Evolutionary conservation across 768 basidiomycete species (phyloP), one percentile per base, ranked within the genome.

Genomic region (Scleroderma citrinum): DNA sequence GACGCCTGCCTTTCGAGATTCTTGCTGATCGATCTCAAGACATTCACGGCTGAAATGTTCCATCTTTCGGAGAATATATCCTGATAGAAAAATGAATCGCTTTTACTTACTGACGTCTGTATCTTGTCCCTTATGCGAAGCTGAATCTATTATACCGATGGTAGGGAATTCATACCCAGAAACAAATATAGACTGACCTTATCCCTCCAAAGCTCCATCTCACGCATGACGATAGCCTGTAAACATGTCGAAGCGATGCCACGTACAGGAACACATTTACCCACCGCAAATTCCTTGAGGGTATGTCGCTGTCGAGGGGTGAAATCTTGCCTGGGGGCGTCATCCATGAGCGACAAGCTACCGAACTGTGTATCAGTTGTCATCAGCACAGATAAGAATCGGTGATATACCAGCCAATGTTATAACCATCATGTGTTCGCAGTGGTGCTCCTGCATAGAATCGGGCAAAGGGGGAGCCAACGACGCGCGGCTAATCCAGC

Each of bases 41-140:
- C 91, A 94, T 65, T 97, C 93, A 19, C 94, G 81, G 45, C 89
- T 94, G 62, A 97, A 96, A 55, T 89, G 81, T 63, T 97, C 93
- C 93, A 97, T 95, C 81, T 89, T 56, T 12, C 34, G 52, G 17
- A 23, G 31, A 36, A 47, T 35, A 34, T 19, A 30, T n/a, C 16
- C 26, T 7, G 34, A 24, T 38, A 39, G 26, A 48, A 16, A 52
- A 40, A 41, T 7, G 43, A 29, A 19, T 24, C 5, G 17, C 5
- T 8, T 1, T 20, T 36, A 60, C 83, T 58, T 60, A 83, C 88
- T 38, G 94, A 95, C 51, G 73, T 90, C 59, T 97, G 94, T 26
- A 96, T 95, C 39, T 84, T 82, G 58, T 94, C 93, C 40, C 93
- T 80, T 56, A 94, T 86, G 31, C 91, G 78, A 14, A 95, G 72